A percentile compares a stretch with the other conserved stretches of the same genome.
phyloP scores from a whole-genome alignment of 2,329 filamentous ascomycete species.

The Aspergillus sp. region DNA sequence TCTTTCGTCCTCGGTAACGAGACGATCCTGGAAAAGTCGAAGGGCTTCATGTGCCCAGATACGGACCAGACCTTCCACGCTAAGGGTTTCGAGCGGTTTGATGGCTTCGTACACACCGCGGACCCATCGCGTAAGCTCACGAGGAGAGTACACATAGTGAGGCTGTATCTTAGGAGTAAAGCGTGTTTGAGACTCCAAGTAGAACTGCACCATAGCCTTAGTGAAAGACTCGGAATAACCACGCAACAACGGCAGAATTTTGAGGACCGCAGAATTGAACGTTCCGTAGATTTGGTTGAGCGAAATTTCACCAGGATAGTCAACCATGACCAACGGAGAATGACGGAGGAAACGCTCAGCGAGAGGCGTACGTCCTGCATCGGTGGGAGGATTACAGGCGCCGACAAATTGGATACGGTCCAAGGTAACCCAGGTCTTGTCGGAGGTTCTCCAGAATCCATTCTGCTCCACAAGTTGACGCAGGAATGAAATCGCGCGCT shows the following conservation, averaged over 20 bases:
- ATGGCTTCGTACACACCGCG: conserved; percentile 98
- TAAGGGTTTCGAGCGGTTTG: conserved; percentile 82
- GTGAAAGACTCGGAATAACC: conserved; percentile 94
- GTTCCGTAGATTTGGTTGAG: conserved; percentile 98
- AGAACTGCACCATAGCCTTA: conserved; percentile 96
- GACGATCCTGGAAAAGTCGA: conserved; percentile 93
- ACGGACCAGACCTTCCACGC: conserved; percentile 87
- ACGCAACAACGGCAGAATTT: conserved; percentile 92
- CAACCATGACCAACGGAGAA: conserved; percentile 98
- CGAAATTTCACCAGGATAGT: conserved; percentile 95
- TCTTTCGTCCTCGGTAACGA: conserved; percentile 91
- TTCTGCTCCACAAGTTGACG: conserved; percentile 98
- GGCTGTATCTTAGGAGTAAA: conserved; percentile 98
- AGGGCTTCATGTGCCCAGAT: conserved; percentile 99
- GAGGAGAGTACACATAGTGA: conserved; percentile 98
- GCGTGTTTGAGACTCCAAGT: conserved; percentile 87
- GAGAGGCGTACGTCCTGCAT: conserved; percentile 93
- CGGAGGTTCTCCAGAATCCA: conserved; percentile 96
- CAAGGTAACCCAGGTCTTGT: conserved; percentile 96
- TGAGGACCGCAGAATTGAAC: conserved; percentile 94
- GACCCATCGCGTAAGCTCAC: conserved; percentile 97
- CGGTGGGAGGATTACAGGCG: conserved; percentile 96
- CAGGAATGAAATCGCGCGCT: conserved; percentile 95
- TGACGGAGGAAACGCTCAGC: conserved; percentile 93
- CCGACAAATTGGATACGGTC: conserved; percentile 99